Evolutionary conservation across 345 rosid species (phyloP), one percentile per base, ranked within the genome.

Genomic region (Dipteronia sinensis): DNA sequence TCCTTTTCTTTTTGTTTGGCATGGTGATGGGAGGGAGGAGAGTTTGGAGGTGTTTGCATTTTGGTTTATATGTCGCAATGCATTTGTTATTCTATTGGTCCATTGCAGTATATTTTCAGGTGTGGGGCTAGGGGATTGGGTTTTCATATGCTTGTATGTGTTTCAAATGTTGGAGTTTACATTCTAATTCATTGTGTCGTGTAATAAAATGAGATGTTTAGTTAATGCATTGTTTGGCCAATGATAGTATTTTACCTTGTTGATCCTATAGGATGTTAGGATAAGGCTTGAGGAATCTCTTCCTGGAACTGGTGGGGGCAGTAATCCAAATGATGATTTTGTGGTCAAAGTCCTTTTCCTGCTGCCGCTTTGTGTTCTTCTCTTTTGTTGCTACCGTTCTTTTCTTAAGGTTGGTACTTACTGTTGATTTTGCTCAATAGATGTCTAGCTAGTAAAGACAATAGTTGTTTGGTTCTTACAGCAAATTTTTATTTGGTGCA

Each of bases 261-360:
- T 72, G 44, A 58, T 76, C 40, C 10, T 47, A 81, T 89, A 95
- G 99, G 87, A 77, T 77, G 86, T 86, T 66, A 87, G 99, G 84
- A 89, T 76, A 74, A 86, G 66, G 49, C 98, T 95, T 69, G 89
- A 87, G 59, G 98, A 93, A 79, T 79, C 92, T 80, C 98, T 93
- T 83, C 97, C 98, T 80, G 98, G 97, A 80, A 93, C 97, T 71
- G 88, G 87, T 85, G 94, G 91, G 86, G 99, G 97, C 62, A 84
- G 84, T 80, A 93, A 87, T 85, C 99, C 93, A 23, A 83, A 83
- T 2, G 91, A 90, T 82, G 90, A 88, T 67, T 77, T 91, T 61
- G 25, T 89, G 0, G 93, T 92, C 83, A 95, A 87, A 77, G 70
- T 90, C 73, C 97, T 95, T 58, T 88, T 89, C 86, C 75, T 93